phyloP scores from a whole-genome alignment of 352 stramenopile species.

The Phytopythium oedochilum region DNA sequence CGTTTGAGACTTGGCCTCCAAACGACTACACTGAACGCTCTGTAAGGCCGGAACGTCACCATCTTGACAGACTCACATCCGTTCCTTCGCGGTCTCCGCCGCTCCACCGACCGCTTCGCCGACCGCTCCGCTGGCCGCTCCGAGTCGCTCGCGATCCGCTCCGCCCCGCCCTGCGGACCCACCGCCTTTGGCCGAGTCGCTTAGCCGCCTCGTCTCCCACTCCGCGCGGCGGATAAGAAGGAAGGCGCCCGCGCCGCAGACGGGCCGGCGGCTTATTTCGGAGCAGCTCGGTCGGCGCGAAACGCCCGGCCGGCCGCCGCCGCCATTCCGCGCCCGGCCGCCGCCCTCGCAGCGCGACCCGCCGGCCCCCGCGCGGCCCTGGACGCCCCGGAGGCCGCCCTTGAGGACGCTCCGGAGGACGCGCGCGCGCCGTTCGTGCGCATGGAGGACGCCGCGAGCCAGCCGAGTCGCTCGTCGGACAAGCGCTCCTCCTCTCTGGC shows the following conservation, averaged over 20 bases:
- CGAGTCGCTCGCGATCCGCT: too few species aligned
- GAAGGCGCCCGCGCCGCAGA: too few species aligned
- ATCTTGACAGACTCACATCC: neutral
- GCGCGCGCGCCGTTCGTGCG: neutral
- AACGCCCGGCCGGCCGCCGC: neutral
- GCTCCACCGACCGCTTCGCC: neutral
- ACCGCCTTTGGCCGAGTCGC: too few species aligned
- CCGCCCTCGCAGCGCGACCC: neutral
- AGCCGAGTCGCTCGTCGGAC: conserved; percentile 6
- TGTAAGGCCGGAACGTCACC: neutral
- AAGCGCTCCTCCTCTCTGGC: conserved; percentile 12
- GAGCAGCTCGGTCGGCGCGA: neutral
- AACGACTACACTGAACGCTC: too few species aligned
- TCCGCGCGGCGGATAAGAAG: too few species aligned
- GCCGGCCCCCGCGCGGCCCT: too few species aligned
- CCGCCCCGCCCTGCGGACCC: too few species aligned
- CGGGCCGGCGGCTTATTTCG: too few species aligned
- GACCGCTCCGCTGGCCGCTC: neutral
- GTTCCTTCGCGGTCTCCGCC: neutral
- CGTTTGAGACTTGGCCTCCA: too few species aligned
- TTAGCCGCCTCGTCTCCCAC: too few species aligned
- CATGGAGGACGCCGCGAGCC: conserved; percentile 1
- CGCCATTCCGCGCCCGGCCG: neutral
- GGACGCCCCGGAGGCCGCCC: too few species aligned
- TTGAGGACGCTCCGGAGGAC: neutral